Evolutionary conservation across 2,329 filamentous ascomycete species (phyloP).

Genomic region (Nemania abortiva): DNA sequence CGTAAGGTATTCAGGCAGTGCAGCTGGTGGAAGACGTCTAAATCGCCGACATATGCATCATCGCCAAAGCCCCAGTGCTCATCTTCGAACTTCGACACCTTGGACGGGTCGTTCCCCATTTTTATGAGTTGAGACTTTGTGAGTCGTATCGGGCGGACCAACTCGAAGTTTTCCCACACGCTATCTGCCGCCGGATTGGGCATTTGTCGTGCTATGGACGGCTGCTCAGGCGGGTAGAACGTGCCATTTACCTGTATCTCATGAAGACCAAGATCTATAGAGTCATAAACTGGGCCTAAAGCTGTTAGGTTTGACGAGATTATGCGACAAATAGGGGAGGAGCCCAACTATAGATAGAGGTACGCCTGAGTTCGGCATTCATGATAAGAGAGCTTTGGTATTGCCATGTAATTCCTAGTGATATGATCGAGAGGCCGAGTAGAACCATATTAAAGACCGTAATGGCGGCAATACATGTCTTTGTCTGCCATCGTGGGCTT

Average conservation of each 20-base stretch:
- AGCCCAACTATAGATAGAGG: conserved; percentile 21
- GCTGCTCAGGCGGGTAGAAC: conserved; percentile 44
- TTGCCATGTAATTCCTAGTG: conserved; percentile 6
- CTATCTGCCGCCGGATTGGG: conserved; percentile 49
- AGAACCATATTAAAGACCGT: conserved; percentile 14
- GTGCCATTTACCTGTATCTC: conserved; percentile 44
- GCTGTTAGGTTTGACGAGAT: conserved; percentile 7
- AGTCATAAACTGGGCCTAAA: conserved; percentile 41
- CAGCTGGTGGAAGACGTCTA: conserved; percentile 52
- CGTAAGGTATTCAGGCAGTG: conserved; percentile 53
- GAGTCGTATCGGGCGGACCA: conserved; percentile 46
- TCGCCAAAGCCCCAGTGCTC: conserved; percentile 50
- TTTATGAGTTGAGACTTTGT: conserved; percentile 46
- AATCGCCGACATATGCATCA: conserved; percentile 50
- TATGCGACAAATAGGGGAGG: no score
- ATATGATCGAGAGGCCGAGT: neutral
- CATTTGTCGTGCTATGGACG: conserved; percentile 47
- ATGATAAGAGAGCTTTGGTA: neutral
- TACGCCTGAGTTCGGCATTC: conserved; percentile 28
- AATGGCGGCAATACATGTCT: neutral
- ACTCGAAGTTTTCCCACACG: conserved; percentile 50
- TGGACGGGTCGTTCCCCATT: conserved; percentile 51
- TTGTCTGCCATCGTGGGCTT: conserved; percentile 2
- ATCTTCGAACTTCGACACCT: conserved; percentile 46
- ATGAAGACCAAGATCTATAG: conserved; percentile 41